Evolutionary conservation across 345 rosid species (phyloP), one percentile per base, ranked within the genome.

Genomic region (Moricandia moricandioides): DNA sequence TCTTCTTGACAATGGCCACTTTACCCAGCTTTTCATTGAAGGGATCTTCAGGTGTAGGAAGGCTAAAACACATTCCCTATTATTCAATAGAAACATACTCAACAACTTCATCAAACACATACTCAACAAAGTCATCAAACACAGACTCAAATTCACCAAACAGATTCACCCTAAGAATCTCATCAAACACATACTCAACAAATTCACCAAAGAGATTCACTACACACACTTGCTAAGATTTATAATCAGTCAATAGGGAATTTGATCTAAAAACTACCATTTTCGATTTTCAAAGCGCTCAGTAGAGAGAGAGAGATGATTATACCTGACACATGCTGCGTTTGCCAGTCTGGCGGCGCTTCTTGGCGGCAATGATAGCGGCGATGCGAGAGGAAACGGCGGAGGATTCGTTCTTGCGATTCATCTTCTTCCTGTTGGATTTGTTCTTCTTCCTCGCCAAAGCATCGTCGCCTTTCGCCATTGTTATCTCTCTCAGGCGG

Each of bases 31-130:
- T 81, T 7, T 95, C 97, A 76, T 90, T 89, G 85, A 85, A 92
- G 0, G 97, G 97, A 78, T 92, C 88, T 45, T 90, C 89, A 6
- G 30, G 86, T 35, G 87, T 79, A 14, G 99, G 99, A 68, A 94
- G 97, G 79, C 90, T 89, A 80, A 86, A 95, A 72, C 97, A 95
- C 99, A 95, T 92, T 16, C 97, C 97, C 97, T 90, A 83, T 56
- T 58, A 67, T 63, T 62, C 35, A 11, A 55, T 8, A 35, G 10
- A 10, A 12, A 21, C 18, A 39, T 6, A 11, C 24, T 12, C 4
- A 35, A 56, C 24, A 56, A 29, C 3, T 10, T 56, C 9, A 57
- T 13, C 33, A 26, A 10, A 57, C 57, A 52, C 58, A 55, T 1
- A 37, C 12, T 39, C 8, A 17, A 55, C n/a, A n/a, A n/a, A n/a